A percentile compares a stretch with the other conserved stretches of the same genome.
phyloP scores from a whole-genome alignment of 2,329 filamentous ascomycete genomes.

The Apiospora sp. region DNA sequence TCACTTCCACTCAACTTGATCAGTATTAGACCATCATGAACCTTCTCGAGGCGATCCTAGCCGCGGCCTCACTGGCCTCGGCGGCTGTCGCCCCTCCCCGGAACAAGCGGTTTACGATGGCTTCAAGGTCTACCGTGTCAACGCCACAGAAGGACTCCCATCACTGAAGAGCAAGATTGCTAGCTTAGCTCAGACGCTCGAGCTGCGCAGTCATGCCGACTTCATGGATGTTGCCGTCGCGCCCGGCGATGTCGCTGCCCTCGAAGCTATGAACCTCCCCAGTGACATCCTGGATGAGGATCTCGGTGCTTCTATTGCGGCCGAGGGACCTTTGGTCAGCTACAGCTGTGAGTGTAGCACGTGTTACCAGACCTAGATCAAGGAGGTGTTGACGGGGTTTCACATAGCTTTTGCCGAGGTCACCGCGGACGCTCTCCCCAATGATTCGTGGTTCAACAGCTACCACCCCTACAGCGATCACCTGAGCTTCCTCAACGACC shows the following conservation, averaged over 20 bases:
- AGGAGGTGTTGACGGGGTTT: neutral
- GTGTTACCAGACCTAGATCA: neutral
- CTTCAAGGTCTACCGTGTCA: slow-evolving; percentile 44
- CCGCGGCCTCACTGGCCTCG: slow-evolving; percentile 27
- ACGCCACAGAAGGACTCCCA: slow-evolving; percentile 29
- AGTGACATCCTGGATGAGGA: slow-evolving; percentile 36
- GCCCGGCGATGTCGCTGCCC: slow-evolving; percentile 37
- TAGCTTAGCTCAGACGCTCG: slow-evolving; percentile 34
- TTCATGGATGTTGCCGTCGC: slow-evolving; percentile 45
- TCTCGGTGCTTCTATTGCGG: slow-evolving; percentile 39
- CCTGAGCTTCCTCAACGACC: slow-evolving; percentile 54
- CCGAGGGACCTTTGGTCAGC: slow-evolving; percentile 38
- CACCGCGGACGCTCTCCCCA: slow-evolving; percentile 41
- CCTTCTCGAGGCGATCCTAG: slow-evolving; percentile 20
- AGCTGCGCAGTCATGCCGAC: slow-evolving; percentile 36
- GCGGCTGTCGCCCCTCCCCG: slow-evolving; percentile 24
- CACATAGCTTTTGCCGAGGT: slow-evolving; percentile 25
- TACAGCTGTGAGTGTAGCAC: slow-evolving; percentile 34
- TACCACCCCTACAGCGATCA: slow-evolving; percentile 64
- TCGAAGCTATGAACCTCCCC: slow-evolving; percentile 32
- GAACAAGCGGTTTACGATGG: slow-evolving; percentile 42
- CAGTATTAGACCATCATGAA: slow-evolving; percentile 22
- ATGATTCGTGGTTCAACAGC: slow-evolving; percentile 57
- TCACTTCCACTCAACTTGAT: neutral
- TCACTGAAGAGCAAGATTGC: slow-evolving; percentile 33